Evolutionary conservation across 192 early-diverging fungal genomes (phyloP).

Genomic region (Umbelopsis sp.): DNA sequence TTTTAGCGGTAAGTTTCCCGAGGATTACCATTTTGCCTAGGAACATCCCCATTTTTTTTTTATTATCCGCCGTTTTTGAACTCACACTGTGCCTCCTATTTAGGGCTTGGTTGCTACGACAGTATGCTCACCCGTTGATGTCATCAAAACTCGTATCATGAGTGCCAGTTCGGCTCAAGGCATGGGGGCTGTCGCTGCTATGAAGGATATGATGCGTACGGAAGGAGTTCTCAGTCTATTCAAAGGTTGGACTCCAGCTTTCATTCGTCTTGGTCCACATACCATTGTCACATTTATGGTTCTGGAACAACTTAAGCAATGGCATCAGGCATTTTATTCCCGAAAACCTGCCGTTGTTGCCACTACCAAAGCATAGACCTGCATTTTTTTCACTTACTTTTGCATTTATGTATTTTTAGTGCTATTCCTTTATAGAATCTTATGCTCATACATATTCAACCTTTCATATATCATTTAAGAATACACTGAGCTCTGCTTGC

Average conservation of each 20-base stretch:
- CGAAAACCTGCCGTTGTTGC: not conserved
- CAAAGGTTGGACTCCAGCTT: slow-evolving; percentile 86
- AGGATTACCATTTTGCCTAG: not conserved
- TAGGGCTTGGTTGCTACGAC: slow-evolving; percentile 77
- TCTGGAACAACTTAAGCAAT: slow-evolving; percentile 70
- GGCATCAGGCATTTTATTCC: slow-evolving; percentile 19
- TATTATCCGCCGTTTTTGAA: not conserved
- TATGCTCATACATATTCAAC: not conserved
- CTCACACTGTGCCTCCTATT: not conserved
- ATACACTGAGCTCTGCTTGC: too few species aligned
- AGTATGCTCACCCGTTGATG: slow-evolving; percentile 75
- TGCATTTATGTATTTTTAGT: slow-evolving; percentile 11
- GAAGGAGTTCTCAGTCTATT: slow-evolving; percentile 76
- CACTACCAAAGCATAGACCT: not conserved
- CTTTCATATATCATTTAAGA: too few species aligned
- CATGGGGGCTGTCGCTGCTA: slow-evolving; percentile 25
- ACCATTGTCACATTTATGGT: slow-evolving; percentile 85
- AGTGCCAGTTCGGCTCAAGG: slow-evolving; percentile 56
- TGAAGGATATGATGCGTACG: slow-evolving; percentile 56
- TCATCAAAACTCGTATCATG: slow-evolving; percentile 89
- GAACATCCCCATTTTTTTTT: not conserved
- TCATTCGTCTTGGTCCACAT: slow-evolving; percentile 80
- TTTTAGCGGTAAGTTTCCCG: slow-evolving; percentile 61
- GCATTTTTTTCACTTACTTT: not conserved
- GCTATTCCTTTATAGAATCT: not conserved